Base-by-base conservation (phyloP, 805 yeast genomes). In the Ogataea paradorogensis region DNA sequence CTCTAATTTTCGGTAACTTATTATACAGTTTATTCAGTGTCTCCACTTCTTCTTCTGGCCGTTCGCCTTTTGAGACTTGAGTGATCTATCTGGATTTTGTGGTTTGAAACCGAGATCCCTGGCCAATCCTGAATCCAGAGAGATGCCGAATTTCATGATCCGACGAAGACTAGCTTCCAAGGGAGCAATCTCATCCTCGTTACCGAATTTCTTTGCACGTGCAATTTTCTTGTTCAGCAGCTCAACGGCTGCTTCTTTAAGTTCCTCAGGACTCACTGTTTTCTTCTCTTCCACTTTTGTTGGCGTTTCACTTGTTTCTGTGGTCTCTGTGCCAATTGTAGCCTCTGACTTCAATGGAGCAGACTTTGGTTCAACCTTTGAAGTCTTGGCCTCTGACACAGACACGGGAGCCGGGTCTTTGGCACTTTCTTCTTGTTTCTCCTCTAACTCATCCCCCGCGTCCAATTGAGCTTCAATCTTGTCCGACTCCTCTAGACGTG, bases 61-160 rank as follows among this genome's bases (percentile, higher is more conserved):
- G 29, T 14, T 28, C 22, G 9, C 34, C 33, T 26, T 30, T 3
- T 13, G 21, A 21, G 28, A n/a, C 20, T 18, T n/a, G 11, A 7
- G 5, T 14, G 28, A n/a, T 33, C 29, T 25, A 15, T 33, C 26
- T 26, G 27, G 27, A 15, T 27, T 34, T 10, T 48, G 38, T 13
- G 44, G 41, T 30, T 47, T 76, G 30, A 77, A 55, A 0, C 89
- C 89, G 33, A 84, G 68, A 54, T 83, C 89, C 47, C 66, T 68
- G 26, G 88, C 89, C 49, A 84, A 62, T 8, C 81, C 74, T 28
- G 84, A 78, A 42, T 80, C 80, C 25, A 71, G 59, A 46, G 80
- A 83, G 35, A 87, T 76, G 21, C 97, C 98, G 58, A 88, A 90
- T 67, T 86, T 88, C 59, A 82, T 82, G 47, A 89, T 78, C 58